Base-by-base conservation (phyloP, 2,329 filamentous ascomycete genomes). In the Coniella vitis region DNA sequence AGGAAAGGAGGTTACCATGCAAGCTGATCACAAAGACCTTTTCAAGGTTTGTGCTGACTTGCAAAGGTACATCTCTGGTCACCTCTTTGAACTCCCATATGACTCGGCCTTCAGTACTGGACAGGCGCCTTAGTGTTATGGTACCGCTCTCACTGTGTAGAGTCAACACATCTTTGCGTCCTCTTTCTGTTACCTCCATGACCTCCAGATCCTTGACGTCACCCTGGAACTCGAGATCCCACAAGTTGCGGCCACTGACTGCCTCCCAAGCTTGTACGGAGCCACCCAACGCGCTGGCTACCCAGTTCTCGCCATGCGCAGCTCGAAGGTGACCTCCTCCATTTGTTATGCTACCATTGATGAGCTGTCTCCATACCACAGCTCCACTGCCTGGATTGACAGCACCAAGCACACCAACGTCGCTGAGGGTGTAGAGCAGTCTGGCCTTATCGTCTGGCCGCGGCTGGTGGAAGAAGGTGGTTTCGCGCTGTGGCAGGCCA, bases 391-490 rank as follows among this genome's bases (percentile, higher is more conserved):
- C 86, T 2, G 93, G 93, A 59, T 96, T 94, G 40, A 97, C 77
- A 1, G 91, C 91, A 42, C 88, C 93, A 16, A 98, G 68, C 2
- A 96, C 79, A 34, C 83, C 81, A 42, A 90, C 77, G 50, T 96
- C 87, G 55, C 88, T 94, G 38, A 97, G 72, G 0, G 93, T 94
- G 66, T 96, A 98, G 45, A 98, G 76, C 34, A 98, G 76, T 47
- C 87, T 91, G 32, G 90, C 90, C 66, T 87, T 89, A 54, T 91
- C 90, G 57, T 84, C 80, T 54, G 80, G 76, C 60, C 86, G 78
- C 35, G 93, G 91, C 58, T 84, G 85, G 70, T 96, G 89, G 79
- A 97, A 97, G 77, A 97, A 94, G 58, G 91, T 96, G 53, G 88
- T 87, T 55, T 87, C 81, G 64, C 80, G 74, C 64, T 86, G 85